These are phyloP conservation scores for Aegilops bicornis DNA, from an alignment of 176 grass and related monocot genomes.

Conservation along the genomic window DNA sequence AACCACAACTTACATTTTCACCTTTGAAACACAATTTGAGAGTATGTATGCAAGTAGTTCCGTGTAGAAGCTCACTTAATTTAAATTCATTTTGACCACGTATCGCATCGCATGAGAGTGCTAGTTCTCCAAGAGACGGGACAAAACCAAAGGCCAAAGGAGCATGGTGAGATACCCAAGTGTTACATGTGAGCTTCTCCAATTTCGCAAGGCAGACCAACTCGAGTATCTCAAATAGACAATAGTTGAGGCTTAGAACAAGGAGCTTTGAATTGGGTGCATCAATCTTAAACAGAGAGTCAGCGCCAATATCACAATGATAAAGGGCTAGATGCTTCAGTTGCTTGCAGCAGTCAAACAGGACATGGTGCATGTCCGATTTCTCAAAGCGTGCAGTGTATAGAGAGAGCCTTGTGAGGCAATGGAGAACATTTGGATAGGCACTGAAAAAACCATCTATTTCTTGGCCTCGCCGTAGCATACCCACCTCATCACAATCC, in stretches of 20 bases:
- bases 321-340: neutral
- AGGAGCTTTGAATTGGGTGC: no score
- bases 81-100: neutral
- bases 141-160: neutral
- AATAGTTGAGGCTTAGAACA: no score
- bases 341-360: neutral
- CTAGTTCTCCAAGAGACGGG: no score
- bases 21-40: neutral
- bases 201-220: no score
- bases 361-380: neutral
- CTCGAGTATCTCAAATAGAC: no score
- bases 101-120: no score
- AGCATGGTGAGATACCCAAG: neutral
- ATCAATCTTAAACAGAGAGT: no score
- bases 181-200: no score
- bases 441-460: neutral
- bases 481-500: no score
- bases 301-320: no score
- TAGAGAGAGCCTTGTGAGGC: neutral
- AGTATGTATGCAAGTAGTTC: neutral
- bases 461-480: neutral
- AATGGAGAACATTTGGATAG: neutral
- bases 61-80: constrained; percentile 15
- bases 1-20: neutral
- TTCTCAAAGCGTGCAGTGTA: neutral